These are phyloP conservation scores for Phytophthora podocarpi DNA, from an alignment of 352 stramenopile species.

Conservation along the genomic window DNA sequence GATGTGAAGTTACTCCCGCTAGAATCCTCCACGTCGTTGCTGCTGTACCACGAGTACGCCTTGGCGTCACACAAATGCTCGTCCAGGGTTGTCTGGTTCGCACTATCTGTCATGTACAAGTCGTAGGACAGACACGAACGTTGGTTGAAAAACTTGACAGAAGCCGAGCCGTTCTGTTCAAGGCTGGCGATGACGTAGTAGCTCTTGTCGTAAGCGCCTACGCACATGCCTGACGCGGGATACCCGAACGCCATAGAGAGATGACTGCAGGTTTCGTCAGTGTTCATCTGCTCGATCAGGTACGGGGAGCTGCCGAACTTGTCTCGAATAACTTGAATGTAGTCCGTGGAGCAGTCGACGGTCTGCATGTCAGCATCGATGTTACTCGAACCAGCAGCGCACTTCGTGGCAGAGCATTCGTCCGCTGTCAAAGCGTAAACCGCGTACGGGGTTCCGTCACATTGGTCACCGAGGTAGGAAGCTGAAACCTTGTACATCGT, in stretches of 20 bases:
- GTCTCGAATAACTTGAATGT: constrained; percentile 20
- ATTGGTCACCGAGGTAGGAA: constrained; percentile 30
- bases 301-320: constrained; percentile 31
- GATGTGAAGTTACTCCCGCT: constrained; percentile 1
- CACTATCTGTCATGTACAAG: constrained; percentile 16
- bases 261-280: constrained; percentile 11
- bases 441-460: constrained; percentile 16
- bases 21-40: constrained; percentile 17
- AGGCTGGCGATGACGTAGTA: constrained; percentile 33
- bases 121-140: constrained; percentile 6
- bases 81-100: constrained; percentile 11
- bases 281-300: constrained; percentile 23
- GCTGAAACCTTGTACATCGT: constrained; percentile 23
- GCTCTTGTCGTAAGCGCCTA: constrained; percentile 28
- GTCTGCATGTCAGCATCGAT: constrained; percentile 29
- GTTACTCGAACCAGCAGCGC: constrained; percentile 4
- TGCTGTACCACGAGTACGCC: constrained; percentile 31
- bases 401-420: constrained; percentile 7
- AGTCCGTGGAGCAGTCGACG: constrained; percentile 27
- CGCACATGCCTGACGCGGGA: constrained; percentile 22
- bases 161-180: constrained; percentile 27
- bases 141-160: constrained; percentile 15
- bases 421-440: constrained; percentile 7
- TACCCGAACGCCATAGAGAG: constrained; percentile 31
- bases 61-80: constrained; percentile 20